Evolutionary conservation across 768 basidiomycete species (phyloP).

Genomic region (Panaeolus papilionaceus): DNA sequence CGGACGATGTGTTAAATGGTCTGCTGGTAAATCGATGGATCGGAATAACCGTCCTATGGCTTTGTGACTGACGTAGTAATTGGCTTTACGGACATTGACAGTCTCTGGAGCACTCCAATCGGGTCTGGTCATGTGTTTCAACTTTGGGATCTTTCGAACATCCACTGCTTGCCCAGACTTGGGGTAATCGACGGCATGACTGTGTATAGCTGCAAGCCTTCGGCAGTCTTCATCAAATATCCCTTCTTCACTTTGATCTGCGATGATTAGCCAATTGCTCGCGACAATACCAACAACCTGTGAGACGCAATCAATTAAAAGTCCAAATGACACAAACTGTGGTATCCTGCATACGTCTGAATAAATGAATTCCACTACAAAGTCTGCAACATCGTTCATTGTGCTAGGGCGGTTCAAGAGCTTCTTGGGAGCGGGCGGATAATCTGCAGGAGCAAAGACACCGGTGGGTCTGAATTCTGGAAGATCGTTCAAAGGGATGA

Average conservation of each 20-base stretch:
- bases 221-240: conserved; percentile 61
- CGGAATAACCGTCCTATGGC: conserved; percentile 72
- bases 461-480: conserved; percentile 39
- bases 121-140: conserved; percentile 46
- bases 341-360: conserved; percentile 52
- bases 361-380: conserved; percentile 72
- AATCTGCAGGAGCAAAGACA: conserved; percentile 48
- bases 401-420: conserved; percentile 53
- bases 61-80: conserved; percentile 57
- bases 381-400: conserved; percentile 71
- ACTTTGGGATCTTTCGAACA: conserved; percentile 47
- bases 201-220: conserved; percentile 61
- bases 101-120: conserved; percentile 77
- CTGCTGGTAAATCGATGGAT: conserved; percentile 58
- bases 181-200: conserved; percentile 71
- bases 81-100: conserved; percentile 36
- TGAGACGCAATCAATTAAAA: conserved; percentile 6
- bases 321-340: not conserved
- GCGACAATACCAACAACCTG: conserved; percentile 68
- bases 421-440: conserved; percentile 54
- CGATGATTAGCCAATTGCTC: conserved; percentile 67
- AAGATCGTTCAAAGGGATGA: conserved; percentile 48
- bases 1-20: conserved; percentile 25
- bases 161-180: conserved; percentile 59
- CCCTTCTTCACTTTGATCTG: conserved; percentile 55